phyloP scores from a whole-genome alignment of 129 eudicot species.

The Lactuca saligna region DNA sequence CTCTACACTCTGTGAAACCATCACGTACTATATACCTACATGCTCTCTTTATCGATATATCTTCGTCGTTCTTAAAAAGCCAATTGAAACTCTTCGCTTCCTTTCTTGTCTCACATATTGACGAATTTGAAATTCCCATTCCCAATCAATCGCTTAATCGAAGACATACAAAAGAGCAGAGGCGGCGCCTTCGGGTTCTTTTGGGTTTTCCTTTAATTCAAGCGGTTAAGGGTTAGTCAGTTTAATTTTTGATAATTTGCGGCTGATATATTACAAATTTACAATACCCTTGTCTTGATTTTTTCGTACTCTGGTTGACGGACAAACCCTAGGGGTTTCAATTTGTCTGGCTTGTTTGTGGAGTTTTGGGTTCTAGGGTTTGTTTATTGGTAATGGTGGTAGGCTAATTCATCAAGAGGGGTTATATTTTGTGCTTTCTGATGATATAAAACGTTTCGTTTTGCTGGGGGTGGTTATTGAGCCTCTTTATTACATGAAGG shows the following conservation, averaged over 20 bases:
- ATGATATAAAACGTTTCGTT: slow-evolving; percentile 19
- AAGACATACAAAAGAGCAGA: slow-evolving; percentile 12
- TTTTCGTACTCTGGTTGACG: slow-evolving; percentile 19
- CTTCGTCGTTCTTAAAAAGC: not conserved
- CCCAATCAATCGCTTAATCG: slow-evolving; percentile 22
- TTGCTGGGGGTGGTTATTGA: slow-evolving; percentile 15
- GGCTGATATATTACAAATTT: slow-evolving; percentile 18
- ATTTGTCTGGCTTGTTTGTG: slow-evolving; percentile 5
- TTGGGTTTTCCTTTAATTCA: slow-evolving; percentile 23
- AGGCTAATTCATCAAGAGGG: slow-evolving; percentile 25
- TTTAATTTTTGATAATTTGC: slow-evolving; percentile 16
- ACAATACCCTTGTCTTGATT: slow-evolving; percentile 5
- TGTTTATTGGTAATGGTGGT: slow-evolving; percentile 35
- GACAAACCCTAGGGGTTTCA: slow-evolving; percentile 33
- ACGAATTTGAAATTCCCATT: slow-evolving; percentile 14
- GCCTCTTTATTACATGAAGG: slow-evolving; percentile 27
- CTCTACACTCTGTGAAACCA: slow-evolving; percentile 25
- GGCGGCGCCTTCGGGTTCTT: slow-evolving; percentile 39
- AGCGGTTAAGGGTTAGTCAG: slow-evolving; percentile 31
- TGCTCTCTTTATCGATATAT: slow-evolving; percentile 23
- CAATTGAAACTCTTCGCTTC: slow-evolving; percentile 24
- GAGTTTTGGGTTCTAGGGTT: slow-evolving; percentile 51
- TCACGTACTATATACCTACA: slow-evolving; percentile 24
- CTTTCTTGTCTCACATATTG: slow-evolving; percentile 5
- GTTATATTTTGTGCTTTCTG: slow-evolving; percentile 19